phyloP scores from a whole-genome alignment of 176 grass and related monocot genomes.

The Carex myosuroides region DNA sequence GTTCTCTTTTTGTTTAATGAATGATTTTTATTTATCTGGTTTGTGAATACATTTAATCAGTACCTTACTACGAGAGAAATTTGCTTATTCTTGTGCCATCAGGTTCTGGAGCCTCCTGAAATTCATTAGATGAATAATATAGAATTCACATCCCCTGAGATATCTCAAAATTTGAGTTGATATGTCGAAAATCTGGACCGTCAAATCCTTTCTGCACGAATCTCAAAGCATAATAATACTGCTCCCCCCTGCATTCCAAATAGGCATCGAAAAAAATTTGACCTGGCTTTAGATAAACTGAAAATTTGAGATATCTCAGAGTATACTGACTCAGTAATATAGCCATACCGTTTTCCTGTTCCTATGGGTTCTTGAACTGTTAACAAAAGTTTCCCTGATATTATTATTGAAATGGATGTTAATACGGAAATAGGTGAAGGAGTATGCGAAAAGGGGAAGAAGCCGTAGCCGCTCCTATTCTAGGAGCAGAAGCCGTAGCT shows the following conservation, averaged over 20 bases:
- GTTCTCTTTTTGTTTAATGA: neutral
- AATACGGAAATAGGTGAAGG: slow-evolving; percentile 51
- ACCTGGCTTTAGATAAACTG: too few species aligned
- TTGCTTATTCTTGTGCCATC: neutral
- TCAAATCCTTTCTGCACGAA: too few species aligned
- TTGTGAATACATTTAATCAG: neutral
- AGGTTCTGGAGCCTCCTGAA: neutral
- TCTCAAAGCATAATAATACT: too few species aligned
- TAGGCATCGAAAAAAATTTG: too few species aligned
- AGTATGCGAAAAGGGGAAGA: slow-evolving; percentile 42
- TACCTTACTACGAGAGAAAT: neutral
- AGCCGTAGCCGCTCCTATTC: slow-evolving; percentile 36
- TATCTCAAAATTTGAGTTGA: too few species aligned
- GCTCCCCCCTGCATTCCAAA: too few species aligned
- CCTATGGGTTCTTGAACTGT: neutral
- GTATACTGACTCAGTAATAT: too few species aligned
- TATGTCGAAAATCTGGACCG: too few species aligned
- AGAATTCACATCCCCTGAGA: too few species aligned
- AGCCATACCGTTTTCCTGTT: neutral
- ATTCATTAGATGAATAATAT: too few species aligned
- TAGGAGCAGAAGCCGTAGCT: slow-evolving; percentile 51
- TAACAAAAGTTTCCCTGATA: neutral
- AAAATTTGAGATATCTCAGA: too few species aligned
- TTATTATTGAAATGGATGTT: neutral
- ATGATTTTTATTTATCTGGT: neutral